Percentiles rank a stretch among this genome's conserved stretches.
These are phyloP conservation scores for Ogataea populi-albae DNA, from an alignment of 805 yeast species.

Conservation along the genomic window DNA sequence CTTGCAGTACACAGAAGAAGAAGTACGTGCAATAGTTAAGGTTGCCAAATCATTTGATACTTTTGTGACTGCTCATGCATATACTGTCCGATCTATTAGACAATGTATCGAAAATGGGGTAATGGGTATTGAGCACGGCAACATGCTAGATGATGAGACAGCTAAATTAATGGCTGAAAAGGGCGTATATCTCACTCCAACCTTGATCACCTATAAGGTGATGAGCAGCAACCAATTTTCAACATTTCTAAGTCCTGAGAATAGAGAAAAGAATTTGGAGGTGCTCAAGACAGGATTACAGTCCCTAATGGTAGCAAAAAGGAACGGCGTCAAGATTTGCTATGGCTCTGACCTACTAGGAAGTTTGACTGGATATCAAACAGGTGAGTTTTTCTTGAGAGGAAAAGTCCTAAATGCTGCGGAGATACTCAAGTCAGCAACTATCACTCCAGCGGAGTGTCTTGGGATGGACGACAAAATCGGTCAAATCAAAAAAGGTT, in stretches of 20 bases:
- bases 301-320: constrained; percentile 21
- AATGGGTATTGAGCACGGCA: constrained; percentile 32
- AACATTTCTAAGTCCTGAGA: constrained; percentile 19
- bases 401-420: constrained; percentile 22
- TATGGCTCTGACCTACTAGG: constrained; percentile 31
- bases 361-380: constrained; percentile 26
- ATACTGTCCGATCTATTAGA: constrained; percentile 25
- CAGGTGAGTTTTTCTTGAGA: constrained; percentile 28
- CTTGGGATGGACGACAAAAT: constrained; percentile 16
- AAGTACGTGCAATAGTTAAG: constrained; percentile 26
- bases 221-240: constrained; percentile 29
- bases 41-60: constrained; percentile 28
- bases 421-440: constrained; percentile 29
- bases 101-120: constrained; percentile 28
- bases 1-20: constrained; percentile 27
- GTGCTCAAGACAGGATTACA: constrained; percentile 25
- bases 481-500: constrained; percentile 29
- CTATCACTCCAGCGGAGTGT: constrained; percentile 28
- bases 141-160: constrained; percentile 26
- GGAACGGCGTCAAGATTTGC: constrained; percentile 25
- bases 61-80: constrained; percentile 30
- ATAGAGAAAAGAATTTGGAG: constrained; percentile 19
- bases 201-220: constrained; percentile 29
- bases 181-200: constrained; percentile 27
- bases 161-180: constrained; percentile 27